Conservation (phyloP, 2,329 filamentous ascomycete species). For the Calonectria hawksworthii region DNA sequence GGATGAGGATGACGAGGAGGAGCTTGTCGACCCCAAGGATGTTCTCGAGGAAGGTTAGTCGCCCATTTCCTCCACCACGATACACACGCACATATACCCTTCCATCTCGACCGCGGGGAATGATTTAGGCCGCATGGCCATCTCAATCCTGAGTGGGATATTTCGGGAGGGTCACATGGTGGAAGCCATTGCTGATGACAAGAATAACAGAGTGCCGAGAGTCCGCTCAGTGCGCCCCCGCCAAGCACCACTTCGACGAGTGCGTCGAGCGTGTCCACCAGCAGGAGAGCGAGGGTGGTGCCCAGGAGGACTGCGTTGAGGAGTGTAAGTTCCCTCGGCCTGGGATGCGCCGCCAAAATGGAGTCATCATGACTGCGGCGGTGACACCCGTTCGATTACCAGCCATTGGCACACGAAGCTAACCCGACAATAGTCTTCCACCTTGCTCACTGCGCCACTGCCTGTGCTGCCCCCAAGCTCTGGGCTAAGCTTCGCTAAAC, state of each 20-base stretch:
- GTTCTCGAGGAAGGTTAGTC: conserved; percentile 90
- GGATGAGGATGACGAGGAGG: conserved; percentile 80
- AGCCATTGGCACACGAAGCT: conserved; percentile 22
- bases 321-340: conserved; percentile 82
- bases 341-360: background rate
- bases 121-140: conserved; percentile 34
- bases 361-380: conserved; percentile 23
- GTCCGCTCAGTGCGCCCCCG: conserved; percentile 84
- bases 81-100: background rate
- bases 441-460: conserved; percentile 93
- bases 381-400: conserved; percentile 1
- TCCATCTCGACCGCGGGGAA: conserved; percentile 30
- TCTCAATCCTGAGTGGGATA: conserved; percentile 21
- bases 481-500: conserved; percentile 92
- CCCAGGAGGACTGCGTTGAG: conserved; percentile 97
- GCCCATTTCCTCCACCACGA: background rate
- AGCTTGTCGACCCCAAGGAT: conserved; percentile 90
- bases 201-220: conserved; percentile 83
- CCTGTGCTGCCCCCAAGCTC: conserved; percentile 96
- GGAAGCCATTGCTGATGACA: conserved; percentile 38
- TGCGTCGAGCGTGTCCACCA: conserved; percentile 90
- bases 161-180: conserved; percentile 5
- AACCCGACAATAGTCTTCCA: conserved; percentile 83
- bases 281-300: conserved; percentile 76
- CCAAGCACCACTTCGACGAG: conserved; percentile 98